These are phyloP conservation scores for Lactifluus rugatus DNA, from an alignment of 768 basidiomycete species.

Conservation along the genomic window DNA sequence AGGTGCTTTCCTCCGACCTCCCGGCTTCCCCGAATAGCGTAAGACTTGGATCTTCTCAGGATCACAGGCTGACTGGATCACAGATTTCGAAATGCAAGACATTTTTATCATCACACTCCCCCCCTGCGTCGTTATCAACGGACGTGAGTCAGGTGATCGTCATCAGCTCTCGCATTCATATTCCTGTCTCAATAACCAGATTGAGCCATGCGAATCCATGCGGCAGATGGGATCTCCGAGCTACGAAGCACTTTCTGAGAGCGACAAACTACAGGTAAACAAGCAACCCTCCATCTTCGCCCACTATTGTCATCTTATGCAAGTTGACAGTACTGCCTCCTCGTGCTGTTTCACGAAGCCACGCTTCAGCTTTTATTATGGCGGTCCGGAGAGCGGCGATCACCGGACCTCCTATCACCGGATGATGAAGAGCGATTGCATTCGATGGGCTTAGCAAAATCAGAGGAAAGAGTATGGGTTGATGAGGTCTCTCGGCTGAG, in stretches of 20 bases:
- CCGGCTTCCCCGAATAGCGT: not conserved
- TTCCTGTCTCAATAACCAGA: not conserved
- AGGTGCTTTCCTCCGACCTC: not conserved
- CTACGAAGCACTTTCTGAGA: slow-evolving; percentile 18
- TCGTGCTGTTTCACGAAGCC: slow-evolving; percentile 63
- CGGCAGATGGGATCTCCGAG: slow-evolving; percentile 11
- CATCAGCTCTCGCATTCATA: not conserved
- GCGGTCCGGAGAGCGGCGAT: slow-evolving; percentile 51
- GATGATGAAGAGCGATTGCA: slow-evolving; percentile 51
- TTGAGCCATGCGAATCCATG: not conserved
- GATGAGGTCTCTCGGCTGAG: slow-evolving; percentile 43
- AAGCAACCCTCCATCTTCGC: not conserved
- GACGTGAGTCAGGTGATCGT: slow-evolving; percentile 4
- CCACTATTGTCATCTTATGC: not conserved
- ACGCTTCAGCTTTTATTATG: slow-evolving; percentile 67
- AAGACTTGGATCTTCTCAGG: not conserved
- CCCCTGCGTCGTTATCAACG: not conserved
- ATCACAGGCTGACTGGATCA: not conserved
- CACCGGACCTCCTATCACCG: slow-evolving; percentile 36
- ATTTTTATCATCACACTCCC: not conserved
- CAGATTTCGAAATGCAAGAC: not conserved
- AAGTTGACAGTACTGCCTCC: slow-evolving; percentile 52
- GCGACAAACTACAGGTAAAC: slow-evolving; percentile 18
- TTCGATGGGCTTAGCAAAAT: slow-evolving; percentile 36
- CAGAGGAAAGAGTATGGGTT: slow-evolving; percentile 59